Conservation (phyloP, 148 eudicot genomes). For the Dianthus caryophyllus region DNA sequence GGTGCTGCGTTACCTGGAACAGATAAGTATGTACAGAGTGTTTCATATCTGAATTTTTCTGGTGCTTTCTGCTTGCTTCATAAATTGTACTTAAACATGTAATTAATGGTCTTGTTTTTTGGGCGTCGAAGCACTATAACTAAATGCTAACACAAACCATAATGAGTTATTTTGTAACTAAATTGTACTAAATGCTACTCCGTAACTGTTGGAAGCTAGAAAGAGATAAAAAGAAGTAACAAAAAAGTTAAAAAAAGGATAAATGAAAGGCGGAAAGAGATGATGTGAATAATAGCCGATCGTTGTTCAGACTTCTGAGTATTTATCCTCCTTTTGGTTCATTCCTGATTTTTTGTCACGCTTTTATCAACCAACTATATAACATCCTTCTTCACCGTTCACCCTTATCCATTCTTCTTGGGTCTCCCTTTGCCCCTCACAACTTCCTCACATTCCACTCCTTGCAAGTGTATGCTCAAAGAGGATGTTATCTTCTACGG, state of each 20-base stretch:
- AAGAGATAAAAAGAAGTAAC: not conserved
- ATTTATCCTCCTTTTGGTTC: not conserved
- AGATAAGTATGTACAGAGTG: conserved; percentile 54
- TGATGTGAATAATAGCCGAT: not conserved
- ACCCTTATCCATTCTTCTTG: not conserved
- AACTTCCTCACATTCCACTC: not conserved
- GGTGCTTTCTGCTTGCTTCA: not conserved
- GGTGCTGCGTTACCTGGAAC: conserved; percentile 45
- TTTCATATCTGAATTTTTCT: not conserved
- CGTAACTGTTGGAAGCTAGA: not conserved
- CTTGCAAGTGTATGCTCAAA: not conserved
- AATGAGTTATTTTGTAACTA: too few relatives aligned
- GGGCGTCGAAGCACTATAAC: not conserved
- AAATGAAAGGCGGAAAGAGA: not conserved
- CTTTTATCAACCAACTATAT: not conserved
- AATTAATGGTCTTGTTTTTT: conserved; percentile 2
- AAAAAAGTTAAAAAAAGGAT: not conserved
- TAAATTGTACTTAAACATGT: not conserved
- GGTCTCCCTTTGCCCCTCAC: not conserved
- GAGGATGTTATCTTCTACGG: not conserved
- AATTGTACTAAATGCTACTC: too few relatives aligned
- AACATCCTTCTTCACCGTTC: not conserved
- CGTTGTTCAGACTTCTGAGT: not conserved
- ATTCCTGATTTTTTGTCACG: not conserved
- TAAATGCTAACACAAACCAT: too few relatives aligned